These are phyloP conservation scores for Myriosclerotinia curreyana DNA, from an alignment of 2,329 filamentous ascomycete genomes.

Conservation along the genomic window DNA sequence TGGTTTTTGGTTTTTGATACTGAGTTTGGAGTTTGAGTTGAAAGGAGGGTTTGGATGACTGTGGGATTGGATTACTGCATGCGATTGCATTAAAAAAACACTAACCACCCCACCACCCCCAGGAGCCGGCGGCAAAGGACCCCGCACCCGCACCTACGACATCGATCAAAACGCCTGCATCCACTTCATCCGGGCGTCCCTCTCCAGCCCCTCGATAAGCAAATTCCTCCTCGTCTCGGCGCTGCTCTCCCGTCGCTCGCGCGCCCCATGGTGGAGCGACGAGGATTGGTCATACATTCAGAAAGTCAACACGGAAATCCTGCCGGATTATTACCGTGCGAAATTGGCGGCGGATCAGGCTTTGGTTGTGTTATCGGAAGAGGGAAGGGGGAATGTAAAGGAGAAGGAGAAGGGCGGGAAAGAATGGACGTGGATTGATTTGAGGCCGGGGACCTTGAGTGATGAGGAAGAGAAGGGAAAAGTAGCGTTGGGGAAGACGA, in stretches of 20 bases:
- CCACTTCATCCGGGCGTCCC: slow-evolving; percentile 59
- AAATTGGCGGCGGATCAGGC: slow-evolving; percentile 60
- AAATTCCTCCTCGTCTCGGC: slow-evolving; percentile 66
- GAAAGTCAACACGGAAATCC: slow-evolving; percentile 43
- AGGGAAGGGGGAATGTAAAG: slow-evolving; percentile 40
- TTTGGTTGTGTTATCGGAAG: slow-evolving; percentile 45
- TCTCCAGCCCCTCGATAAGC: slow-evolving; percentile 51
- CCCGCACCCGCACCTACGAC: slow-evolving; percentile 53
- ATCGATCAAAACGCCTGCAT: slow-evolving; percentile 63
- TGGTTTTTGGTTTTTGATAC: neutral
- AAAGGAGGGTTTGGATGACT: neutral
- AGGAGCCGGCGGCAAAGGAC: slow-evolving; percentile 60
- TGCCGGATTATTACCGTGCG: slow-evolving; percentile 57
- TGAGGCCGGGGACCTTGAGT: slow-evolving; percentile 53
- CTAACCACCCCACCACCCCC: neutral
- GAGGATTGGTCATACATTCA: slow-evolving; percentile 44
- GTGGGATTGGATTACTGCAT: too few species aligned
- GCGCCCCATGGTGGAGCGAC: slow-evolving; percentile 56
- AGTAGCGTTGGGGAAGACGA: slow-evolving; percentile 44
- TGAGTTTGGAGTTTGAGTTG: neutral
- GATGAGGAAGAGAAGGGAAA: slow-evolving; percentile 47
- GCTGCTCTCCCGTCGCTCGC: slow-evolving; percentile 50
- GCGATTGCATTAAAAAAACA: neutral
- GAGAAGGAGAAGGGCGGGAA: too few species aligned
- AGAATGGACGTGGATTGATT: slow-evolving; percentile 45